Percentiles rank a stretch among this genome's conserved stretches.
Evolutionary conservation across 2,329 filamentous ascomycete species (phyloP).

Genomic region (Cytospora chrysosperma): DNA sequence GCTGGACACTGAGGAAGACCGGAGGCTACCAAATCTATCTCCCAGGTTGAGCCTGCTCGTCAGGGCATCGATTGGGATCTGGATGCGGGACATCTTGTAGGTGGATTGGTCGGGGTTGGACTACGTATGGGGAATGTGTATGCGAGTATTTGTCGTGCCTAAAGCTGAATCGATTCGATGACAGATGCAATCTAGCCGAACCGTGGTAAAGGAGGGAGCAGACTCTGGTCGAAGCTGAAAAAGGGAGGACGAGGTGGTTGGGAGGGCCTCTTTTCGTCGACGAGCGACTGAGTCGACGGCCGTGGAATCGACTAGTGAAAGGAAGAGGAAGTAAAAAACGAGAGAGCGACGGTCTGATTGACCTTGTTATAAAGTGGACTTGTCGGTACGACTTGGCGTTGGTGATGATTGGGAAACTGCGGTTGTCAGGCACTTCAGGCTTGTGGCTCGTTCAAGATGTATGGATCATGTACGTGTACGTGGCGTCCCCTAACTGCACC

Average conservation of each 20-base stretch:
- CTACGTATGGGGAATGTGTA: background rate
- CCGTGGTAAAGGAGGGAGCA: background rate
- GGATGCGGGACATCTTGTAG: constrained; percentile 73
- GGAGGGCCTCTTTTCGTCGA: constrained; percentile 15
- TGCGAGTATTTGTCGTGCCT: background rate
- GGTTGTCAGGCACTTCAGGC: background rate
- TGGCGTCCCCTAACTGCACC: background rate
- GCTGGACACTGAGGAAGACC: constrained; percentile 72
- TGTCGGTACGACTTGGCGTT: constrained; percentile 11
- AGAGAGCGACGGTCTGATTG: constrained; percentile 13
- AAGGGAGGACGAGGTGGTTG: constrained; percentile 4
- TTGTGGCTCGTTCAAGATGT: background rate
- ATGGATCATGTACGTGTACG: background rate
- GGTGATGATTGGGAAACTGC: constrained; percentile 5
- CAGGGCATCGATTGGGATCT: constrained; percentile 87
- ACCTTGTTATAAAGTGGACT: constrained; percentile 8
- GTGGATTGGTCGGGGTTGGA: background rate
- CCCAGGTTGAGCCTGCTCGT: constrained; percentile 85
- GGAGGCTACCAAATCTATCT: constrained; percentile 81
- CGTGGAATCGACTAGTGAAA: background rate
- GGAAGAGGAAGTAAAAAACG: background rate
- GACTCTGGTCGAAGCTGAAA: background rate
- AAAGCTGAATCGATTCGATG: background rate
- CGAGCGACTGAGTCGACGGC: constrained; percentile 14
- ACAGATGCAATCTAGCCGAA: background rate